Base-by-base conservation (phyloP, 768 basidiomycete species). In the Boletellus emodensis region DNA sequence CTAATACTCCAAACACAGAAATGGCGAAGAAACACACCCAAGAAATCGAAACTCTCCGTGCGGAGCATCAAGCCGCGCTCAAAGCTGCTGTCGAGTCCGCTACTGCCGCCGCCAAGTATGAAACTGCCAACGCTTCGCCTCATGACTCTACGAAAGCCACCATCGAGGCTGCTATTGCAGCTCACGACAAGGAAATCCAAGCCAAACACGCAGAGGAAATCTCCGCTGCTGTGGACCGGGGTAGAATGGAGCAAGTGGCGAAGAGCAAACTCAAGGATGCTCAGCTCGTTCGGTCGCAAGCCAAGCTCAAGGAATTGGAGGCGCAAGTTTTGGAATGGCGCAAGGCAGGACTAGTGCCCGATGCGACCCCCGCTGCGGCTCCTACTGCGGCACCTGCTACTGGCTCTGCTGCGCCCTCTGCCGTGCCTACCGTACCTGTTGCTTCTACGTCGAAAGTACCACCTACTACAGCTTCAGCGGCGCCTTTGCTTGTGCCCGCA, bases 241-340 rank as follows among this genome's bases (percentile, higher is more conserved):
- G 88, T 3, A 74, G 87, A 41, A 72, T 78, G 71, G 88, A 90
- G 55, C 73, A 77, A 44, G 71, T 60, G 1, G 72, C 80, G 20
- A 86, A 85, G 69, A 63, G 69, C 32, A 87, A 84, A 63, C 56
- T 90, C 38, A 90, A 89, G 68, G 88, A 91, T 56, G 70, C 72
- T 2, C 85, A 85, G 56, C 70, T 90, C n/a, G 73, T 82, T 28
- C 78, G 73, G 44, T 72, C 79, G 10, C 81, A 87, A 60, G 71
- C 69, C 49, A 78, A 75, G 49, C 70, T 88, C 44, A 90, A 87
- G 69, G 82, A 85, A 7, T 71, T 88, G 33, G 87, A 90, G 59
- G 73, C 75, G 11, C 79, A 82, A 50, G 77, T 87, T 33, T 64
- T 78, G 37, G 78, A 78, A 51, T 80, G 78, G 78, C 75, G 75